Evolutionary conservation across 2,329 filamentous ascomycete genomes (phyloP), one percentile per base, ranked within the genome.

Genomic region (Mollisiaceae sp.): DNA sequence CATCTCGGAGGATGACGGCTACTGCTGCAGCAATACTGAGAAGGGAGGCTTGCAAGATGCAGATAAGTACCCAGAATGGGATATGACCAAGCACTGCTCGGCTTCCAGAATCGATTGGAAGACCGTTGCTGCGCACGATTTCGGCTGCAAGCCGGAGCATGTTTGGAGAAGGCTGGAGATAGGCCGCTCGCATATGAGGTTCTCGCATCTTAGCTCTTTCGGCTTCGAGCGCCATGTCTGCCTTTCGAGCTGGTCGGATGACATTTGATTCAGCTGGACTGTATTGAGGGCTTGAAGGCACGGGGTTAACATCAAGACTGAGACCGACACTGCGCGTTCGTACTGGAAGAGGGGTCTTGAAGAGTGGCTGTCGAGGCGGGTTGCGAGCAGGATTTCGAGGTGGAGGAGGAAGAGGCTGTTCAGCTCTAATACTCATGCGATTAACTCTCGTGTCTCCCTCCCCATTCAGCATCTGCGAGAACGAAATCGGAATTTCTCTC

Each of bases 1-100:
- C n/a, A 14, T 35, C 36, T 52, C 36, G 35, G 12, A 64, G 14
- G 24, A 59, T 20, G 18, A 47, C 56, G 20, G 64, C 41, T n/a
- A 43, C 56, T 22, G 24, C 36, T 24, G 41, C 32, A 36, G 14
- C 35, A 9, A 20, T 47, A 22, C 43, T 47, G 11, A 47, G 43
- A n/a, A 47, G 8, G 8, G 43, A 47, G 43, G 15, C 15, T 47
- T 47, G 43, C 43, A 22, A 22, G 43, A 47, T 47, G n/a, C 15
- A 2, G 8, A 47, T 4, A 4, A 47, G 15, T 3, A 22, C 43
- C 43, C 43, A 47, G 43, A 47, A 47, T n/a, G 43, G 43, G 20
- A 47, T 47, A 18, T 47, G 8, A 15, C 43, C 11, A n/a, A 47
- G 18, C 3, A 47, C 43, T 47, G 43, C 43, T 47, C 43, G 15